Percentiles rank a stretch among this genome's conserved stretches.
These are phyloP conservation scores for Avena atlantica DNA, from an alignment of 176 grass and related monocot genomes.

Conservation along the genomic window DNA sequence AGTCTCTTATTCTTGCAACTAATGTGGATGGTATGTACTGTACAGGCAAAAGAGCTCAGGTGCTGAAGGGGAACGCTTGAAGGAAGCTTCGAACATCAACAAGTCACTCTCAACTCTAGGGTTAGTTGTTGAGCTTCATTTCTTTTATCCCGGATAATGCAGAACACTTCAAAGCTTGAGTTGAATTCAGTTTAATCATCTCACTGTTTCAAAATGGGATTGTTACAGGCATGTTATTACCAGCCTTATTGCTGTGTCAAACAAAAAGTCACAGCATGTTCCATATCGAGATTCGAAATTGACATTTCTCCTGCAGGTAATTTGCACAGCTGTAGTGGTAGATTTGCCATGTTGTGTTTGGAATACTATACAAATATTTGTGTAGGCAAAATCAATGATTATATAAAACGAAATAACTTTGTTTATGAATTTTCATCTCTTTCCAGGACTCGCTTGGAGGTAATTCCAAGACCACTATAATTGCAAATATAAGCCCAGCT, in stretches of 20 bases:
- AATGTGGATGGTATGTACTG: conserved; percentile 18
- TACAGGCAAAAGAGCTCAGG: conserved; percentile 98
- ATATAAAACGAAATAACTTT: neutral
- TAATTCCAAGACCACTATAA: conserved; percentile 97
- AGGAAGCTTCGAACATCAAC: conserved; percentile 98
- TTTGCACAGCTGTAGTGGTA: neutral
- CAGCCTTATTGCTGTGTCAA: conserved; percentile 88
- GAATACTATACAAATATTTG: neutral
- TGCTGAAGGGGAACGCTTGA: conserved; percentile 96
- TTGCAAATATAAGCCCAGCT: conserved; percentile 99
- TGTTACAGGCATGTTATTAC: conserved; percentile 91
- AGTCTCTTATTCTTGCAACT: conserved; percentile 25
- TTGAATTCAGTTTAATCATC: conserved; percentile 23
- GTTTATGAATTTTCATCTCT: conserved; percentile 35
- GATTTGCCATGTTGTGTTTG: conserved; percentile 24
- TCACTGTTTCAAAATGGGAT: conserved; percentile 13
- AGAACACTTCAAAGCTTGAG: conserved; percentile 26
- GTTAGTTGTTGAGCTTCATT: conserved; percentile 54
- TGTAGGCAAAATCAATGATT: neutral
- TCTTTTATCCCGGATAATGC: conserved; percentile 27
- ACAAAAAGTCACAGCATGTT: conserved; percentile 91
- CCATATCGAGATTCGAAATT: conserved; percentile 98
- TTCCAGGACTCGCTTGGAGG: conserved; percentile 94
- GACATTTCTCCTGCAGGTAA: conserved; percentile 99
- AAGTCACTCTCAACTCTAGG: conserved; percentile 97